A percentile compares a stretch with the other conserved stretches of the same genome.
Evolutionary conservation across 192 early-diverging fungal genomes (phyloP).

Genomic region (Radiomyces spectabilis): DNA sequence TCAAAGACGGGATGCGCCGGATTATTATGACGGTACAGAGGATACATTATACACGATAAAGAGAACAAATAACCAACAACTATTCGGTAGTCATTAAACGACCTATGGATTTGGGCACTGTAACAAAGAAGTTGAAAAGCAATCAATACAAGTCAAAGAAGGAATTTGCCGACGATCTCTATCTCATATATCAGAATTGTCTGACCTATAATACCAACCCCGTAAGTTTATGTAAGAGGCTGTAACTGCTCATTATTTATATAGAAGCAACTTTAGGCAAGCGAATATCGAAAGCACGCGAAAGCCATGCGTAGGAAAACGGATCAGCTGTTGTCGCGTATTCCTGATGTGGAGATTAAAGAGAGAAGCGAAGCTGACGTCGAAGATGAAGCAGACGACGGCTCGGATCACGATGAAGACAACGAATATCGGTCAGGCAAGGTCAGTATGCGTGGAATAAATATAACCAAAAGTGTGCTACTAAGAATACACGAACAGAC

Average conservation of each 20-base stretch:
- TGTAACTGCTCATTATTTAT: neutral
- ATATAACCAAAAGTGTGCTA: neutral
- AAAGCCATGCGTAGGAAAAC: constrained; percentile 74
- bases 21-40: constrained; percentile 82
- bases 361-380: constrained; percentile 46
- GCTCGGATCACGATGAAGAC: constrained; percentile 29
- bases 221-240: constrained; percentile 8
- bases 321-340: constrained; percentile 61
- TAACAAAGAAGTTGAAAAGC: constrained; percentile 79
- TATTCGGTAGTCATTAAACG: constrained; percentile 69
- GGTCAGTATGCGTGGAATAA: constrained; percentile 9
- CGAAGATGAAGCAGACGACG: constrained; percentile 53
- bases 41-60: neutral
- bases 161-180: constrained; percentile 82
- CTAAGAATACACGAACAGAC: neutral
- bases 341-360: constrained; percentile 77
- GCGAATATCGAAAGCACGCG: constrained; percentile 81
- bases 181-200: constrained; percentile 91
- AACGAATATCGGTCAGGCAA: constrained; percentile 33
- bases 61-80: neutral
- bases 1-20: constrained; percentile 81
- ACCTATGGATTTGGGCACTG: constrained; percentile 93
- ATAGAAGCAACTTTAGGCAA: constrained; percentile 49
- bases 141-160: constrained; percentile 80
- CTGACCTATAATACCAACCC: constrained; percentile 85